Conservation (phyloP, 495 filamentous ascomycete genomes). For the Tuber aestivum region DNA sequence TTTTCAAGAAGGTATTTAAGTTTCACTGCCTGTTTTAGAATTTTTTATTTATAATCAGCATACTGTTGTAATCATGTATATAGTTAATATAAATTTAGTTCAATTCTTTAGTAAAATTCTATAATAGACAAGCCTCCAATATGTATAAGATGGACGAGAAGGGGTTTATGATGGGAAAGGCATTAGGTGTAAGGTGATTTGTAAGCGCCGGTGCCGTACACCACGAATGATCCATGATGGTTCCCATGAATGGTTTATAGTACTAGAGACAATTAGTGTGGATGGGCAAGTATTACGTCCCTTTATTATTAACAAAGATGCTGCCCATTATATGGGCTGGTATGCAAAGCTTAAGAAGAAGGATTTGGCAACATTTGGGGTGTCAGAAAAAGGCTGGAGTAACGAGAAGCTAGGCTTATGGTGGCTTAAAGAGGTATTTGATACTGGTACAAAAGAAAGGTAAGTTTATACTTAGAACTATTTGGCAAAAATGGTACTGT, state of each 20-base stretch:
- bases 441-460: not conserved
- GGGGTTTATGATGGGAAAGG: not conserved
- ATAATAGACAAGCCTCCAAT: not conserved
- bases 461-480: no score
- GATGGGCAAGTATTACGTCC: not conserved
- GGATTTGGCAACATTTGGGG: no score
- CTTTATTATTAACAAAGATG: not conserved
- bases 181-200: not conserved
- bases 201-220: not conserved
- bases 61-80: not conserved
- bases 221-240: not conserved
- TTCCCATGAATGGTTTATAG: not conserved
- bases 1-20: not conserved
- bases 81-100: not conserved
- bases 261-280: not conserved
- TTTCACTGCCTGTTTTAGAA: no score
- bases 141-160: not conserved
- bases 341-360: not conserved
- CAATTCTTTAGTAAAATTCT: not conserved
- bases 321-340: not conserved
- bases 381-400: not conserved
- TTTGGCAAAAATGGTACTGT: no score
- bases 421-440: not conserved
- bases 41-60: not conserved
- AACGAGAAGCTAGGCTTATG: not conserved